Percentiles rank a stretch among this genome's conserved stretches.
Conservation (phyloP, 2,329 filamentous ascomycete species). For the Fusarium incarnatum region DNA sequence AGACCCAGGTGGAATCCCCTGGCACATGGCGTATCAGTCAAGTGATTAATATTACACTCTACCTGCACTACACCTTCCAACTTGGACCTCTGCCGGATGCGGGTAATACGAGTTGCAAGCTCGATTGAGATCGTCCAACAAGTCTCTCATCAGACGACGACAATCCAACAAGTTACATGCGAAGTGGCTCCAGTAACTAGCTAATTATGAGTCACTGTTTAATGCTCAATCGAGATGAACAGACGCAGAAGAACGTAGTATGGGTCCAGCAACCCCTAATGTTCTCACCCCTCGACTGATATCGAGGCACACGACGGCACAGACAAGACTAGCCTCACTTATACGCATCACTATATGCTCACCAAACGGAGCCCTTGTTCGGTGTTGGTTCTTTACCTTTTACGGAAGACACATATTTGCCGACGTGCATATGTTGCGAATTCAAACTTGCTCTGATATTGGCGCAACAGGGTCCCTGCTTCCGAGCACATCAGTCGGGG, state of each 20-base stretch:
- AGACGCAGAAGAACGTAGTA: slow-evolving; percentile 21
- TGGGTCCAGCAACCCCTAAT: slow-evolving; percentile 9
- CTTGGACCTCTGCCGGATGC: slow-evolving; percentile 21
- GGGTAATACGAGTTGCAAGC: slow-evolving; percentile 37
- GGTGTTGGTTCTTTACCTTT: slow-evolving; percentile 19
- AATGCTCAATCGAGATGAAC: slow-evolving; percentile 30
- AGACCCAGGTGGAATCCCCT: slow-evolving; percentile 37
- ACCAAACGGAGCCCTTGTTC: slow-evolving; percentile 23
- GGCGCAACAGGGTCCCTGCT: slow-evolving; percentile 17
- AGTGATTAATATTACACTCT: slow-evolving; percentile 46
- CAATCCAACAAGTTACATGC: slow-evolving; percentile 43
- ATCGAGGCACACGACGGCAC: slow-evolving; percentile 25
- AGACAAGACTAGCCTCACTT: slow-evolving; percentile 18
- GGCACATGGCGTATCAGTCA: slow-evolving; percentile 48
- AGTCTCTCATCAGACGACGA: slow-evolving; percentile 14
- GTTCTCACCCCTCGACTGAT: slow-evolving; percentile 15
- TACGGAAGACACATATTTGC: slow-evolving; percentile 12
- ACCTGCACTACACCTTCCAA: slow-evolving; percentile 33
- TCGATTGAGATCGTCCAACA: slow-evolving; percentile 33
- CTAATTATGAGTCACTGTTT: background rate
- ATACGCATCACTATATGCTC: slow-evolving; percentile 1
- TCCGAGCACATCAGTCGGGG: slow-evolving; percentile 20
- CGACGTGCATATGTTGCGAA: slow-evolving; percentile 13
- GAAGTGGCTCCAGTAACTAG: slow-evolving; percentile 33
- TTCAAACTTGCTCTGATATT: slow-evolving; percentile 19